Base-by-base conservation (phyloP, 768 basidiomycete species). In the Dioszegia crocea region DNA sequence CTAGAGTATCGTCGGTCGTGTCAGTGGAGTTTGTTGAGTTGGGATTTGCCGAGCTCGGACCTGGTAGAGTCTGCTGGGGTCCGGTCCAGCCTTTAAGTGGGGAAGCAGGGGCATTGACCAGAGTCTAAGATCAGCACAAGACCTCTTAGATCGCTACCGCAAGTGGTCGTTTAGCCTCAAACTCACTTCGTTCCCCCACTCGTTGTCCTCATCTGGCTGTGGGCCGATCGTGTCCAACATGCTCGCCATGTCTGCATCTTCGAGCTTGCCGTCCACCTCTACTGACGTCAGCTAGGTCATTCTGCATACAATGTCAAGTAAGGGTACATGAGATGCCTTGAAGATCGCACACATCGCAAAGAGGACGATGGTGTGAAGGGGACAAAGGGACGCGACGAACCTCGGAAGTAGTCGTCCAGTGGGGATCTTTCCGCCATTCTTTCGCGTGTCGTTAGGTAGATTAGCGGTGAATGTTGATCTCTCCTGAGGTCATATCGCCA, bases 401-500 rank as follows among this genome's bases (percentile, higher is more conserved):
- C 63, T 21, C 48, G 41, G 30, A 65, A 56, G 51, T 61, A 65
- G 5, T 65, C 59, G 41, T 65, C 59, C 38, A 65, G 47, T 14
- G 63, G 63, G 12, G 55, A 56, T 51, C 49, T 17, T 23, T 51
- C 30, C 19, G 12, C 5, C 23, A 33, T 33, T 33, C n/a, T n/a
- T n/a, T n/a, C n/a, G n/a, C n/a, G n/a, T n/a, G n/a, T n/a, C n/a
- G n/a, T n/a, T n/a, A n/a, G n/a, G n/a, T n/a, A n/a, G n/a, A n/a
- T n/a, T n/a, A n/a, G n/a, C n/a, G n/a, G n/a, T n/a, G n/a, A n/a
- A n/a, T n/a, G n/a, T n/a, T n/a, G n/a, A n/a, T n/a, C n/a, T n/a
- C n/a, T n/a, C n/a, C n/a, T n/a, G n/a, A n/a, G n/a, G n/a, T n/a
- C n/a, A n/a, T n/a, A n/a, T n/a, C n/a, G n/a, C n/a, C n/a, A n/a